phyloP scores from a whole-genome alignment of 106 monocot genomes.

The Allium sativum region DNA sequence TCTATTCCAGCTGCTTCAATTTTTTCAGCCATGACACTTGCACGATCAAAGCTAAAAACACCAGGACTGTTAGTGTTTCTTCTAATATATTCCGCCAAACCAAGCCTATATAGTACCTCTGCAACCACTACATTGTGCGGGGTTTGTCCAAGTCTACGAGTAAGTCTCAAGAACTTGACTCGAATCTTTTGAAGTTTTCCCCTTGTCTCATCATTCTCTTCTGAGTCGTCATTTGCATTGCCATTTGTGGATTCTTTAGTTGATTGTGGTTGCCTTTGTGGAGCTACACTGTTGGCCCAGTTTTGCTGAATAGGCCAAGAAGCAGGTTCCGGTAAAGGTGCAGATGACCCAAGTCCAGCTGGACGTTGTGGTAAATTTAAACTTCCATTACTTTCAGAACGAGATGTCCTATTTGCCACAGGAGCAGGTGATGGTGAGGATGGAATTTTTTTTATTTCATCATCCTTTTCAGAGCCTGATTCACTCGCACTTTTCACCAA shows the following conservation, averaged over 20 bases:
- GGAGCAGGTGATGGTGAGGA: constrained; percentile 3
- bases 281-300: constrained; percentile 31
- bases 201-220: constrained; percentile 72
- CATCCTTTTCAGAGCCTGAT: constrained; percentile 22
- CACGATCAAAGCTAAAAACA: constrained; percentile 76
- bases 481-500: constrained; percentile 24
- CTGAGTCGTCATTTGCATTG: constrained; percentile 41
- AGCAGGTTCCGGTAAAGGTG: constrained; percentile 44
- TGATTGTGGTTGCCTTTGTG: constrained; percentile 18
- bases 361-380: constrained; percentile 42
- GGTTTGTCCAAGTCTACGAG: constrained; percentile 85
- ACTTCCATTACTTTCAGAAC: background rate
- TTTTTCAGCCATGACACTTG: constrained; percentile 87
- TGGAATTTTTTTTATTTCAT: constrained; percentile 17
- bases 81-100: constrained; percentile 82
- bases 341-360: constrained; percentile 81
- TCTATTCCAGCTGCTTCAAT: constrained; percentile 72
- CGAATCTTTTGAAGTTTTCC: constrained; percentile 92
- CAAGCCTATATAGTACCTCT: constrained; percentile 90
- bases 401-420: background rate
- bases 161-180: constrained; percentile 87
- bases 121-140: constrained; percentile 97
- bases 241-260: constrained; percentile 24
- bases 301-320: constrained; percentile 32
- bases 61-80: constrained; percentile 65